Percentiles rank a stretch among this genome's conserved stretches.
Conservation (phyloP, 2,329 filamentous ascomycete genomes). For the Rhinocladiella mackenziei region DNA sequence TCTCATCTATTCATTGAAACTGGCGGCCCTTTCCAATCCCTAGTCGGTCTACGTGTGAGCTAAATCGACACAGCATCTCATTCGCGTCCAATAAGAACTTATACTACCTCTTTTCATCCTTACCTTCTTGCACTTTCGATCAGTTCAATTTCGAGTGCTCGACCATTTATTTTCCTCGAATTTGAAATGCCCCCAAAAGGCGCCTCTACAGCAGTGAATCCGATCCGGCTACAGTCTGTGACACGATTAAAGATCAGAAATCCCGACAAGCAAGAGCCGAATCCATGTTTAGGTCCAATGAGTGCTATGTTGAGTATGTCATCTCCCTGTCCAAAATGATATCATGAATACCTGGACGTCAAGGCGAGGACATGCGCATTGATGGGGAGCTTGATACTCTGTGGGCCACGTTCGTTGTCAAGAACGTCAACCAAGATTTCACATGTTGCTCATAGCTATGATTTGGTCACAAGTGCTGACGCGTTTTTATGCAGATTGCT, state of each 20-base stretch:
- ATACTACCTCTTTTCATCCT: no score
- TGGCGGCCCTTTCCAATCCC: no score
- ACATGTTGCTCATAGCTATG: no score
- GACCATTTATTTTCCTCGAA: no score
- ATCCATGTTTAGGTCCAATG: conserved; percentile 65
- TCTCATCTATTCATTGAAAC: no score
- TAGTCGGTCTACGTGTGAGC: no score
- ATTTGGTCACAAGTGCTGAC: conserved; percentile 17
- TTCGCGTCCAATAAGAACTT: no score
- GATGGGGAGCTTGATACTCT: background rate
- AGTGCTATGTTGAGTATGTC: conserved; percentile 60
- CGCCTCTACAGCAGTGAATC: conserved; percentile 43
- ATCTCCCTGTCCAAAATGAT: background rate
- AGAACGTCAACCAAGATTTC: background rate
- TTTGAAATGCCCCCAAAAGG: conserved; percentile 43
- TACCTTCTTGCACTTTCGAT: no score
- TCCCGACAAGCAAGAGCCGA: conserved; percentile 59
- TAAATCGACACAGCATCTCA: no score
- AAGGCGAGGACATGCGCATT: background rate
- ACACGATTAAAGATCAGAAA: conserved; percentile 59
- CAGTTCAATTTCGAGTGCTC: no score
- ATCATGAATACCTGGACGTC: background rate
- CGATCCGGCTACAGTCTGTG: conserved; percentile 46
- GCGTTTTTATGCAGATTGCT: conserved; percentile 39
- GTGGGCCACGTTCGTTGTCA: no score